Percentiles rank a stretch among this genome's conserved stretches.
Conservation (phyloP, 305 asterid genomes). For the Fraxinus xanthoxyloides region DNA sequence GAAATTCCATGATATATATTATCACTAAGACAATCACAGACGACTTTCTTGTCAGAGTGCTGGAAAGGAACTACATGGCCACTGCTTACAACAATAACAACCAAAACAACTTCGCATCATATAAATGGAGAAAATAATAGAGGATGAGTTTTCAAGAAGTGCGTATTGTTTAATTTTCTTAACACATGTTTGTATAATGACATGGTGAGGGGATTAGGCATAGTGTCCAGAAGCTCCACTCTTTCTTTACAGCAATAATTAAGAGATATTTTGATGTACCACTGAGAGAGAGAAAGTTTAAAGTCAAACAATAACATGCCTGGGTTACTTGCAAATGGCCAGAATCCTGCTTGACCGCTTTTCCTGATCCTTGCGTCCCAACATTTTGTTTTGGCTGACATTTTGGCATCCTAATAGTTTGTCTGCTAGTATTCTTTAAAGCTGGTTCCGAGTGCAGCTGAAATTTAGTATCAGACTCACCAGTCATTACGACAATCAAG, state of each 20-base stretch:
- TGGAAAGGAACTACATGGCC: background rate
- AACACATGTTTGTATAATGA: background rate
- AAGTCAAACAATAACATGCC: slow-evolving; percentile 31
- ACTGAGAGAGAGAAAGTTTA: slow-evolving; percentile 3
- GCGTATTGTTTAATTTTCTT: background rate
- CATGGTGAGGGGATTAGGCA: background rate
- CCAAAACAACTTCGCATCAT: background rate
- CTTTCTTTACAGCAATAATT: background rate
- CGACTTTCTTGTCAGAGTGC: background rate
- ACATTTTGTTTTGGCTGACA: slow-evolving; percentile 51
- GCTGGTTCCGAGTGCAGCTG: slow-evolving; percentile 47
- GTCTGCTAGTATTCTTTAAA: slow-evolving; percentile 46
- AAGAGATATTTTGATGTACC: background rate
- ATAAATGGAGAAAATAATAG: background rate
- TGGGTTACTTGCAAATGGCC: slow-evolving; percentile 45
- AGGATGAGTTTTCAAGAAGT: slow-evolving; percentile 1
- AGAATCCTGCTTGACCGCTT: slow-evolving; percentile 46
- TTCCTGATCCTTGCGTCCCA: slow-evolving; percentile 48
- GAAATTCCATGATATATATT: slow-evolving; percentile 4
- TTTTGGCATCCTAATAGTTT: slow-evolving; percentile 41
- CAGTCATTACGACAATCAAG: slow-evolving; percentile 8
- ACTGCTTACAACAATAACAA: background rate
- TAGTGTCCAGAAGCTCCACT: background rate
- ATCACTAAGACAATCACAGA: background rate
- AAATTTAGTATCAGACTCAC: slow-evolving; percentile 23